Evolutionary conservation across 345 rosid genomes (phyloP).

Genomic region (Dipteronia dyeriana): DNA sequence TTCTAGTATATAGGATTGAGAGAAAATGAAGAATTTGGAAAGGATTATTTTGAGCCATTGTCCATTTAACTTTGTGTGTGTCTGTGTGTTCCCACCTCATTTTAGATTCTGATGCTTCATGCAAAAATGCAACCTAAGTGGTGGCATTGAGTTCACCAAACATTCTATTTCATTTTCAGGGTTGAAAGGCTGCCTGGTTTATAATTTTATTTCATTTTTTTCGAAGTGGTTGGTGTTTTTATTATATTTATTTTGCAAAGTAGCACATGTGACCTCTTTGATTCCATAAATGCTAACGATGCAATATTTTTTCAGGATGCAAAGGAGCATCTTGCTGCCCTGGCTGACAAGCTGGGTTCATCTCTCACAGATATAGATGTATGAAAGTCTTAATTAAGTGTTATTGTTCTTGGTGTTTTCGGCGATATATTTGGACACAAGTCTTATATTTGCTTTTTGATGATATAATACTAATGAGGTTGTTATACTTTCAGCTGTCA

Average conservation of each 20-base stretch:
- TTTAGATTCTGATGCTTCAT: background rate
- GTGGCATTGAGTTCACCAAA: background rate
- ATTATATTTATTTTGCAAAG: background rate
- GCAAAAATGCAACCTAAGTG: background rate
- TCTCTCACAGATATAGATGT: slow-evolving; percentile 90
- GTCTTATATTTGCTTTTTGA: background rate
- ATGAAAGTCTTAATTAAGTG: slow-evolving; percentile 29
- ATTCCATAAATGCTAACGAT: slow-evolving; percentile 20
- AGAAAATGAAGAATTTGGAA: background rate
- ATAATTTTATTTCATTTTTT: background rate
- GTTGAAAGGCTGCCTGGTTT: background rate
- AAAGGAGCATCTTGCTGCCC: slow-evolving; percentile 91
- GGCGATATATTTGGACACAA: background rate
- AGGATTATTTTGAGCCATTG: background rate
- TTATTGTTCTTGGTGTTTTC: slow-evolving; percentile 27
- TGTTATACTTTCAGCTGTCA: slow-evolving; percentile 65
- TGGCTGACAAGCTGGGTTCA: slow-evolving; percentile 93
- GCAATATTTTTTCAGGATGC: slow-evolving; percentile 71
- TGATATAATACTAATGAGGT: slow-evolving; percentile 31
- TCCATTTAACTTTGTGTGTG: background rate
- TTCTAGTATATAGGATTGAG: background rate
- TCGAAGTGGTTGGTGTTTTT: background rate
- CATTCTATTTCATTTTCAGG: background rate
- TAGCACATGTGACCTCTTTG: background rate
- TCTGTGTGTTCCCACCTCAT: background rate